These are phyloP conservation scores for Paecilomyces variotii DNA, from an alignment of 2,329 filamentous ascomycete genomes.

Conservation along the genomic window DNA sequence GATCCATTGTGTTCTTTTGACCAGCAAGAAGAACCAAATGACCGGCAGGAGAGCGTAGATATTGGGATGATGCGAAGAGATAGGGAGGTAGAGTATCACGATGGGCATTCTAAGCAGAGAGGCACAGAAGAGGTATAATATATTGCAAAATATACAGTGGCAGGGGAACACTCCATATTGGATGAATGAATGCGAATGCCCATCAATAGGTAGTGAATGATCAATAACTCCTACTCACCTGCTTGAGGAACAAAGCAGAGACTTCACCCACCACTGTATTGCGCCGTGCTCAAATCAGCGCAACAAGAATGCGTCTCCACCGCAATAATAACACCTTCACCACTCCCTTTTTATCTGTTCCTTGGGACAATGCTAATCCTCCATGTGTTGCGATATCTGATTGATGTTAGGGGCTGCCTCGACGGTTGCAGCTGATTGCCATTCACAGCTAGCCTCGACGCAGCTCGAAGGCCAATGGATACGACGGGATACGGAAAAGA, in stretches of 20 bases:
- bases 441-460: neutral
- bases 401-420: neutral
- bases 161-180: neutral
- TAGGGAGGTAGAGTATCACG: neutral
- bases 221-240: neutral
- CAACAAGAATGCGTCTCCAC: neutral
- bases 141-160: neutral
- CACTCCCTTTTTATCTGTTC: neutral
- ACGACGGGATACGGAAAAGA: neutral
- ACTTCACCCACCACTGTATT: neutral
- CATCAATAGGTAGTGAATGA: neutral
- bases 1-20: neutral
- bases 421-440: neutral
- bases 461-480: neutral
- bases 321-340: neutral
- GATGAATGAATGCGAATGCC: neutral
- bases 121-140: neutral
- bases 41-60: neutral
- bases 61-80: neutral
- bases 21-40: neutral
- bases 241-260: neutral
- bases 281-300: neutral
- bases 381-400: neutral
- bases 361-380: neutral
- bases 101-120: neutral